Percentiles rank a stretch among this genome's conserved stretches.
phyloP scores from a whole-genome alignment of 2,329 filamentous ascomycete species.

The Calcarisporium arbuscula region DNA sequence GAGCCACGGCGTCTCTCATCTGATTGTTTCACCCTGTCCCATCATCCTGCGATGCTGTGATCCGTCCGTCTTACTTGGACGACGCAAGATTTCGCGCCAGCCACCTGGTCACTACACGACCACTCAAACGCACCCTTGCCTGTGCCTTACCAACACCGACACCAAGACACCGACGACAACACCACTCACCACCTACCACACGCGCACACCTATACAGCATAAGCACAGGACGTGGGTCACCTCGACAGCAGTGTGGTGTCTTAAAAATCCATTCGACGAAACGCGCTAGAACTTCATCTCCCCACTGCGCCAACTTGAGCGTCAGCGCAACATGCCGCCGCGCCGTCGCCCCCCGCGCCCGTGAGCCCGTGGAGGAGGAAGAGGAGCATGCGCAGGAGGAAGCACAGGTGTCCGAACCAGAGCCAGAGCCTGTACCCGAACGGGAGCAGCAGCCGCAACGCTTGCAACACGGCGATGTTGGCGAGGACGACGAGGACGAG shows the following conservation, averaged over 20 bases:
- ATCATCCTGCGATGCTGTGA: conserved; percentile 16
- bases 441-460: neutral
- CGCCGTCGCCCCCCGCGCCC: conserved; percentile 28
- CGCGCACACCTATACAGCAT: too few species aligned
- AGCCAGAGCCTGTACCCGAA: conserved; percentile 1
- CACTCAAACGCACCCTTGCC: too few species aligned
- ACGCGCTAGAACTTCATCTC: too few species aligned
- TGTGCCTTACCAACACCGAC: too few species aligned
- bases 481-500: conserved; percentile 8
- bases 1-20: too few species aligned
- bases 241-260: too few species aligned
- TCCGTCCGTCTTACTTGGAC: conserved; percentile 11
- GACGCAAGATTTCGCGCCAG: conserved; percentile 12
- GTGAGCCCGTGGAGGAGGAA: conserved; percentile 22
- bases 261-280: too few species aligned
- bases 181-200: too few species aligned
- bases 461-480: conserved; percentile 9
- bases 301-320: conserved; percentile 4
- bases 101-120: too few species aligned
- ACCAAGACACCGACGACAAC: too few species aligned
- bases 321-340: conserved; percentile 27
- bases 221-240: too few species aligned
- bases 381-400: conserved; percentile 16
- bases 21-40: too few species aligned
- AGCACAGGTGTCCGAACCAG: conserved; percentile 8